A percentile compares a stretch with the other conserved stretches of the same genome.
These are phyloP conservation scores for Candida hungchunana DNA, from an alignment of 805 yeast genomes.

Conservation along the genomic window DNA sequence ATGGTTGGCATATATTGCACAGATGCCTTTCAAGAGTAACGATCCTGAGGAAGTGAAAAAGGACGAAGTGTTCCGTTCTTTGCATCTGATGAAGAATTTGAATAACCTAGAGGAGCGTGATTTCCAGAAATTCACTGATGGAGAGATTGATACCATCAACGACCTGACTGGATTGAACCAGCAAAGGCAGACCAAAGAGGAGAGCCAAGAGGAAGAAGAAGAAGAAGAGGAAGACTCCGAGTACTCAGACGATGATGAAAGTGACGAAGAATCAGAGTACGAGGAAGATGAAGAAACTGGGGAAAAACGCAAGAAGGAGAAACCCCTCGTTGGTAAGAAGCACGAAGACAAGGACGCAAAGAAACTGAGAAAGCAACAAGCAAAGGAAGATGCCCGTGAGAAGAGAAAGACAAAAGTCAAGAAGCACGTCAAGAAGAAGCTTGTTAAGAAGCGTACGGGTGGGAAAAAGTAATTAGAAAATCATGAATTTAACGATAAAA, in stretches of 20 bases:
- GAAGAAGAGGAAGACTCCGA: slow-evolving; percentile 29
- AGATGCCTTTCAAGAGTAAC: slow-evolving; percentile 51
- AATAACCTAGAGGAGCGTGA: slow-evolving; percentile 89
- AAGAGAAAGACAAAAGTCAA: slow-evolving; percentile 80
- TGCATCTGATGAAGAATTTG: slow-evolving; percentile 73
- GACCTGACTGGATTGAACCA: slow-evolving; percentile 44
- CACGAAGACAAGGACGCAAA: slow-evolving; percentile 75
- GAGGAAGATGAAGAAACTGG: slow-evolving; percentile 33
- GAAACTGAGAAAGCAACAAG: slow-evolving; percentile 66
- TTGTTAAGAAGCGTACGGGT: slow-evolving; percentile 50
- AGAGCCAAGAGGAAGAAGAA: slow-evolving; percentile 25
- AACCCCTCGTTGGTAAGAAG: slow-evolving; percentile 63
- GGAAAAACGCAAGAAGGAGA: slow-evolving; percentile 33
- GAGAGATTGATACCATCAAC: slow-evolving; percentile 74
- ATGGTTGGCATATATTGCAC: slow-evolving; percentile 39
- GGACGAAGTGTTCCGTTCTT: slow-evolving; percentile 83
- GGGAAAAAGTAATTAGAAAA: slow-evolving; percentile 8
- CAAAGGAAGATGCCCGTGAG: slow-evolving; percentile 75
- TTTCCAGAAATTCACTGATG: slow-evolving; percentile 70
- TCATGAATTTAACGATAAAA: background rate
- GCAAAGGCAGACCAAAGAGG: slow-evolving; percentile 26
- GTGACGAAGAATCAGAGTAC: slow-evolving; percentile 26
- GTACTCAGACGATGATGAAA: slow-evolving; percentile 29
- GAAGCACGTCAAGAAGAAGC: slow-evolving; percentile 75
- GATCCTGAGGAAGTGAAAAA: slow-evolving; percentile 55